phyloP scores from a whole-genome alignment of 306 rosid genomes.

The Purshia tridentata region DNA sequence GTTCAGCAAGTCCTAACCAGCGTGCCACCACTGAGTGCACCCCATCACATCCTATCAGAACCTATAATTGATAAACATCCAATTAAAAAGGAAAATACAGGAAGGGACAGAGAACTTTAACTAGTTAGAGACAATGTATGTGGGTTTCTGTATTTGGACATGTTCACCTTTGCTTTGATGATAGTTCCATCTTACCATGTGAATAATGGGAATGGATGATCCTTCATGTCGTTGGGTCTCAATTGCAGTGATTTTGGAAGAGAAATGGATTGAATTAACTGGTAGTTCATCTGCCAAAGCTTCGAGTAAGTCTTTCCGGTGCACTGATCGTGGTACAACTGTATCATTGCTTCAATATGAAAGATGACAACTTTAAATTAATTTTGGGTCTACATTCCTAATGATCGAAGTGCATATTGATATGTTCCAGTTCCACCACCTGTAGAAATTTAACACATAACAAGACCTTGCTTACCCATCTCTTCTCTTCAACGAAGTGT shows the following conservation, averaged over 20 bases:
- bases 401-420: too few relatives aligned
- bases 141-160: background rate
- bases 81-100: too few relatives aligned
- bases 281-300: slow-evolving; percentile 24
- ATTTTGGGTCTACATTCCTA: background rate
- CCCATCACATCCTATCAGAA: too few relatives aligned
- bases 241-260: slow-evolving; percentile 14
- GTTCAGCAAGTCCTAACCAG: too few relatives aligned
- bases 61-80: too few relatives aligned
- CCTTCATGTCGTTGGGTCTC: slow-evolving; percentile 1
- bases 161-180: slow-evolving; percentile 22
- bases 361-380: background rate
- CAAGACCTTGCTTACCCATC: background rate
- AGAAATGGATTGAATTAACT: slow-evolving; percentile 16
- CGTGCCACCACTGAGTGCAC: too few relatives aligned
- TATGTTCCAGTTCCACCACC: background rate
- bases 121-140: background rate
- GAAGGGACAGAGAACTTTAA: background rate
- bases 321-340: slow-evolving; percentile 7
- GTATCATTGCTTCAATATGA: background rate
- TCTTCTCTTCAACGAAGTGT: background rate
- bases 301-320: slow-evolving; percentile 19
- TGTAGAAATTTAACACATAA: background rate
- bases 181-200: slow-evolving; percentile 18
- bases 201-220: slow-evolving; percentile 17